Evolutionary conservation across 2,329 filamentous ascomycete genomes (phyloP).

Genomic region (Aulographum hederae): DNA sequence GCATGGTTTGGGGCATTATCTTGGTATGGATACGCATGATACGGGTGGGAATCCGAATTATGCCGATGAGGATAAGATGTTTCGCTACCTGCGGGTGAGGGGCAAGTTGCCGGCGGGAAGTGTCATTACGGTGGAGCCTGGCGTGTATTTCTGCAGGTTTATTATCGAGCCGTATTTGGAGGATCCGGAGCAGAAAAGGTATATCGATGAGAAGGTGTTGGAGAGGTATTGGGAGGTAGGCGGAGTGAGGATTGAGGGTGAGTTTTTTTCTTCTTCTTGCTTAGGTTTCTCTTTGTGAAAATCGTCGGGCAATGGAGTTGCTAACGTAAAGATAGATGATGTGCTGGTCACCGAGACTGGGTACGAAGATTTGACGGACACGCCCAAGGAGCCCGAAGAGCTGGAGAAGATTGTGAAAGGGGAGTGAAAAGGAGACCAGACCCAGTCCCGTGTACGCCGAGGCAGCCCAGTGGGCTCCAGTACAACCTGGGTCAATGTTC

Average conservation of each 20-base stretch:
- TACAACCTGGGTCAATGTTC: too few relatives aligned
- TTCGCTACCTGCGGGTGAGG: constrained; percentile 69
- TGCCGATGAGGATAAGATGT: constrained; percentile 61
- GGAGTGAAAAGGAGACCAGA: not conserved
- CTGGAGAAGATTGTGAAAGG: constrained; percentile 43
- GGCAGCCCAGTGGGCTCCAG: too few relatives aligned
- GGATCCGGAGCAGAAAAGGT: constrained; percentile 38
- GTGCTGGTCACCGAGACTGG: constrained; percentile 63
- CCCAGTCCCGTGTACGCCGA: too few relatives aligned
- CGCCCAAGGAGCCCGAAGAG: constrained; percentile 54
- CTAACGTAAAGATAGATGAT: constrained; percentile 36
- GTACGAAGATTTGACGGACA: constrained; percentile 66
- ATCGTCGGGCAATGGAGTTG: not conserved
- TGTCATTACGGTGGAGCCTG: constrained; percentile 90
- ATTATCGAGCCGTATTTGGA: constrained; percentile 56
- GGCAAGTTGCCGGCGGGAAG: constrained; percentile 56
- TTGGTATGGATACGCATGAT: constrained; percentile 35
- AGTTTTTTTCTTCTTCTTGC: too few relatives aligned
- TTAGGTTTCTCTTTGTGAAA: constrained; percentile 1
- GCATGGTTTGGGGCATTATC: constrained; percentile 31
- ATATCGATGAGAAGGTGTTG: constrained; percentile 46
- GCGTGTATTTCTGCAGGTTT: constrained; percentile 59
- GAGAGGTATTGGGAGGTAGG: constrained; percentile 60
- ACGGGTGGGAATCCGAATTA: constrained; percentile 30
- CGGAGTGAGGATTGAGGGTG: constrained; percentile 69